Evolutionary conservation across 1,284 basidiomycete genomes (phyloP), one percentile per base, ranked within the genome.

Genomic region (Fomitopsis schrenkii): DNA sequence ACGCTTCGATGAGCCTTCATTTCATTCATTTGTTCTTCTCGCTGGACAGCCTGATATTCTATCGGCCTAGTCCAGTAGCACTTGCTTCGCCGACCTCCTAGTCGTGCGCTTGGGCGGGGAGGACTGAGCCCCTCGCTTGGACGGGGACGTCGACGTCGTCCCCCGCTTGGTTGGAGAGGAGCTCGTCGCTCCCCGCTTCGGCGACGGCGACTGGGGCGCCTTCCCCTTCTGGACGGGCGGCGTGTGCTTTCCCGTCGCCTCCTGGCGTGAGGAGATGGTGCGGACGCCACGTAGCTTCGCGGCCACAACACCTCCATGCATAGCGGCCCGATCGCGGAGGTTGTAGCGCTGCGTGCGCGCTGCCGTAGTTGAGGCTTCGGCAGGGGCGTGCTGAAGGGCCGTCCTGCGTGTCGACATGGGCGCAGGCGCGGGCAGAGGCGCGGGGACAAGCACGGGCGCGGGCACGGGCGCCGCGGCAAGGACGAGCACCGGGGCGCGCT

Each of bases 291-390:
- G 58, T 33, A n/a, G 9, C 26, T 15, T 57, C 15, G 14, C 15
- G 22, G 44, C 5, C n/a, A 57, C 28, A 15, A n/a, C 38, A 15
- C 38, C 17, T 15, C 28, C 15, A 26, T 52, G 54, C 41, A 46
- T 7, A 35, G 60, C 33, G 26, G 54, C 30, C 42, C 63, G 48
- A 9, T 64, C 55, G 33, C 63, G 63, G 40, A 64, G 40, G 48
- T 61, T 40, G 55, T 64, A 64, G 28, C 60, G 63, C 36, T 59
- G 14, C 14, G 61, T 10, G 3, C 26, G 53, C 15, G 17, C 38
- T 9, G 35, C 30, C 17, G 58, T 17, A 26, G 55, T 7, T 26
- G 28, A 15, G n/a, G n/a, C n/a, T 19, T 61, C 60, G 19, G 56
- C 3, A 17, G 22, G n/a, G 44, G 46, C 57, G 8, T 59, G 33